These are phyloP conservation scores for Desmodesmus armatus DNA, from an alignment of 139 green algal genomes.

Conservation along the genomic window DNA sequence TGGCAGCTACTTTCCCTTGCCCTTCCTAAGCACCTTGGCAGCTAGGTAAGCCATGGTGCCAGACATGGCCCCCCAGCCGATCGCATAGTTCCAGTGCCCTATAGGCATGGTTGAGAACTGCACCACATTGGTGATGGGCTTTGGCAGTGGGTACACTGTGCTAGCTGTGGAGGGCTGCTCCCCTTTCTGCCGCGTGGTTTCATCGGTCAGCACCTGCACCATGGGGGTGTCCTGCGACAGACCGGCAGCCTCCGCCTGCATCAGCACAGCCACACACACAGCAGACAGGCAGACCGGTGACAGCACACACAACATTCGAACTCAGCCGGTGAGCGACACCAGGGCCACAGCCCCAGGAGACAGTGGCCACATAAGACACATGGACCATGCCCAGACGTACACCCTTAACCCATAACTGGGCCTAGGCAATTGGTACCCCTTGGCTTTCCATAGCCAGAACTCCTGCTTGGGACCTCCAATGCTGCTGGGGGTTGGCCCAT, in stretches of 20 bases:
- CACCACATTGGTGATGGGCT: constrained; percentile 31
- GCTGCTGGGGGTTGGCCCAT: too few species aligned
- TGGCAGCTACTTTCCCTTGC: background rate
- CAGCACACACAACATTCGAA: too few species aligned
- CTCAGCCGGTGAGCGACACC: too few species aligned
- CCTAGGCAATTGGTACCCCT: too few species aligned
- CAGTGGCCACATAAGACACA: too few species aligned
- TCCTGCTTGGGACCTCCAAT: too few species aligned
- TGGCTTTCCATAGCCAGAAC: too few species aligned
- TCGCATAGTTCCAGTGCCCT: constrained; percentile 43
- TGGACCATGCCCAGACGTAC: too few species aligned
- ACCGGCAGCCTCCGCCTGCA: constrained; percentile 29
- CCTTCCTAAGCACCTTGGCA: constrained; percentile 12
- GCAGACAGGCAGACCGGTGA: too few species aligned
- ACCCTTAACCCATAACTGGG: too few species aligned
- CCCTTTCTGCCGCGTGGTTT: background rate
- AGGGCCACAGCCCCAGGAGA: too few species aligned
- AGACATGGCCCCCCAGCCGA: constrained; percentile 39
- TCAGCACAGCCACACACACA: background rate
- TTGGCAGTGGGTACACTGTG: constrained; percentile 34
- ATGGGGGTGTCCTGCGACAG: constrained; percentile 27
- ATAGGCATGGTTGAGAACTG: constrained; percentile 42
- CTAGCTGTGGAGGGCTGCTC: constrained; percentile 17
- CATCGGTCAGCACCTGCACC: constrained; percentile 34
- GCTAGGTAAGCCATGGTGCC: constrained; percentile 40